Evolutionary conservation across 257 asterid species (phyloP), one percentile per base, ranked within the genome.

Genomic region (Petunia secreta): DNA sequence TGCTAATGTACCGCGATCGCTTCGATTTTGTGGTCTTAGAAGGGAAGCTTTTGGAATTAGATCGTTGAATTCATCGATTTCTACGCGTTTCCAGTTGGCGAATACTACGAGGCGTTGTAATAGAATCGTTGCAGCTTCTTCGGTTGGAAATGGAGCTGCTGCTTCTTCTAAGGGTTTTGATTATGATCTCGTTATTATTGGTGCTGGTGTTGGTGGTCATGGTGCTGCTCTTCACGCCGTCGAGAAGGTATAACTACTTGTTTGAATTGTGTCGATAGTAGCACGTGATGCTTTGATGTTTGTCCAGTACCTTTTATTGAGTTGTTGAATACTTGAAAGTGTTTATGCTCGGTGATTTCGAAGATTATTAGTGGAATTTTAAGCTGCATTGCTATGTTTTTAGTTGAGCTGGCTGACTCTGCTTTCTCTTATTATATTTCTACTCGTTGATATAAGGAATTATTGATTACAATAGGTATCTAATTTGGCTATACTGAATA

Each of bases 221-320:
- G 98, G 98, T 55, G 98, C 98, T 82, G 98, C 98, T 54, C 96
- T 95, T 87, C 98, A 95, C 78, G 98, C 98, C 53, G 96, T 93
- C 55, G 97, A 95, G 87, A 91, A 91, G 92, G 98, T 93, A 67
- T 44, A 34, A 15, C 62, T 52, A 39, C 6, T 77, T 64, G 37
- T 7, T 64, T 73, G 25, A 58, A 37, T 63, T 75, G n/a, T 43
- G 71, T 44, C 25, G 5, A 59, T 69, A 69, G 59, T 46, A 69
- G 59, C 43, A 25, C 1, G 4, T 4, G 34, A n/a, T 68, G n/a
- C 57, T 68, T 0, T 68, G 57, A 25, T 25, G 25, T 25, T 0
- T 25, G 25, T 25, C 25, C 25, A 25, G 25, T 25, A 25, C 25
- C 25, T 25, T 25, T 25, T 25, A 25, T 43, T 43, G 8, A 43